Base-by-base conservation (phyloP, 2,329 filamentous ascomycete genomes). In the Fusarium sp. region DNA sequence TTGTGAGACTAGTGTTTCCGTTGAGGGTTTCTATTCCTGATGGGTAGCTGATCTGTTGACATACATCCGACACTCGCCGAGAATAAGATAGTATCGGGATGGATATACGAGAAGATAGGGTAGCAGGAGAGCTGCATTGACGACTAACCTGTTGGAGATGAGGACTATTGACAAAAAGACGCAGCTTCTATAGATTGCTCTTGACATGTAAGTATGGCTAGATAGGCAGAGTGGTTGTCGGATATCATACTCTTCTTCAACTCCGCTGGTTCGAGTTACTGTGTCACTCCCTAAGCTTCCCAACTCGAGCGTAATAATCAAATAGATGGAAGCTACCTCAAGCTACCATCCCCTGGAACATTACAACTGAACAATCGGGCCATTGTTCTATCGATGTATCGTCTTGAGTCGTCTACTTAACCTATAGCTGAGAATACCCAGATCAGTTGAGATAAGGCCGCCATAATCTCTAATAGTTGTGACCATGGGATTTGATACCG, bases 1-100 rank as follows among this genome's bases (percentile, higher is more conserved):
- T 40, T 52, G 8, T 27, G 35, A n/a, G 47, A 29, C 59, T 66
- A 42, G 45, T 16, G 38, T 52, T 52, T 50, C 25, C 25, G 47
- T 29, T 52, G 25, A 52, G 25, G 47, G 47, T n/a, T n/a, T 42
- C 36, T 42, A 20, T 60, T n/a, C 57, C 57, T 60, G 63, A 57
- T 67, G 38, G 66, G 66, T 68, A 45, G 45, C 35, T 67, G 33
- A 38, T 62, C 66, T 35, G 47, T 33, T 54, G 40, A 33, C 11
- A 35, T 59, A 22, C 22, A 27, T 59, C 56, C 56, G 56, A 59
- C n/a, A 40, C 35, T 29, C 33, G 33, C 56, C 33, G 56, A 59
- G 35, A 16, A 31, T 10, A 22, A 29, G 29, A 33, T 56, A 22
- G 52, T 29, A 45, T 25, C 42, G 42, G 42, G 13, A 25, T 45